These are phyloP conservation scores for Teunomyces kruisii DNA, from an alignment of 805 yeast species.

Conservation along the genomic window DNA sequence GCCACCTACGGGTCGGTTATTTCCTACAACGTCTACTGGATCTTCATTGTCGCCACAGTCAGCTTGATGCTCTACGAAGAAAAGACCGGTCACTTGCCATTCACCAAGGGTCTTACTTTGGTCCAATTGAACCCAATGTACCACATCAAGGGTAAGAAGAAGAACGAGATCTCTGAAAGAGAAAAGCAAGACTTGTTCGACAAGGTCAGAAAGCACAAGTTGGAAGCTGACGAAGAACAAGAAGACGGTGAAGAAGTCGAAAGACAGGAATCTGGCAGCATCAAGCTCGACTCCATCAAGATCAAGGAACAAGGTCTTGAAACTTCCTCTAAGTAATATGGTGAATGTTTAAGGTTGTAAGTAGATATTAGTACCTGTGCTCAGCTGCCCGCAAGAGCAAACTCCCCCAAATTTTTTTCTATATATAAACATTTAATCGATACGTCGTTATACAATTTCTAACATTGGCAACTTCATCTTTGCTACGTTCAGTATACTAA, in stretches of 20 bases:
- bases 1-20: conserved; percentile 92
- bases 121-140: conserved; percentile 34
- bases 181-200: conserved; percentile 38
- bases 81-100: conserved; percentile 78
- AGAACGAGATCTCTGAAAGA: conserved; percentile 27
- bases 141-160: conserved; percentile 34
- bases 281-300: conserved; percentile 2
- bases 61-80: conserved; percentile 77
- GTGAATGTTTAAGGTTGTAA: neutral
- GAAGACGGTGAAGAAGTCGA: conserved; percentile 1
- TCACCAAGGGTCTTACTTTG: conserved; percentile 45
- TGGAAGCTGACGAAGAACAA: neutral
- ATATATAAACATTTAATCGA: neutral
- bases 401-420: neutral
- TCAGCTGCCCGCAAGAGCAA: too few relatives aligned
- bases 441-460: too few relatives aligned
- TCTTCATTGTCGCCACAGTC: conserved; percentile 56
- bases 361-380: too few relatives aligned
- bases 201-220: conserved; percentile 16
- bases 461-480: too few relatives aligned
- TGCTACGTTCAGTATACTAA: too few relatives aligned
- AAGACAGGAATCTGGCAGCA: conserved; percentile 3
- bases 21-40: conserved; percentile 88
- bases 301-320: neutral
- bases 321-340: neutral